Percentiles rank a stretch among this genome's conserved stretches.
phyloP scores from a whole-genome alignment of 2,329 filamentous ascomycete genomes.

The Stylonectria norvegica region DNA sequence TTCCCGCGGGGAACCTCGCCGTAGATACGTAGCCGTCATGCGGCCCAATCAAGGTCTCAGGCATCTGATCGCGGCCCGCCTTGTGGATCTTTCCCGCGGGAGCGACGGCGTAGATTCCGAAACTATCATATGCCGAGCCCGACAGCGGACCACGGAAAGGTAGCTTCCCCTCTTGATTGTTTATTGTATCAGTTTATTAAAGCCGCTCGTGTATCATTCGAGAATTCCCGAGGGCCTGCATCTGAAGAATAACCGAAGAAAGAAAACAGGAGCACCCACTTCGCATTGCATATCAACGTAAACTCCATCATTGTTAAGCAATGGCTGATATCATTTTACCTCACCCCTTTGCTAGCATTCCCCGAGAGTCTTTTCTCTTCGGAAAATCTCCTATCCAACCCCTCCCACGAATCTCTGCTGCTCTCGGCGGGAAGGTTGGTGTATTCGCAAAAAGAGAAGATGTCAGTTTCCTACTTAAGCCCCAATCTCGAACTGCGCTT shows the following conservation, averaged over 20 bases:
- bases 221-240: too few species aligned
- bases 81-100: neutral
- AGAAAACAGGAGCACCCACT: too few species aligned
- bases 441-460: constrained; percentile 72
- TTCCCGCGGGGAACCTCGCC: too few species aligned
- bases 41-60: neutral
- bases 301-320: too few species aligned
- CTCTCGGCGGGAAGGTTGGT: constrained; percentile 56
- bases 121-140: neutral
- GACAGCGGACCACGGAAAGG: neutral
- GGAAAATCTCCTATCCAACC: constrained; percentile 66
- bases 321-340: constrained; percentile 47
- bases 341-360: constrained; percentile 60
- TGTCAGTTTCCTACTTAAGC: too few species aligned
- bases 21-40: too few species aligned
- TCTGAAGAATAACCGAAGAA: too few species aligned
- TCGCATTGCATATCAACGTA: too few species aligned
- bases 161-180: too few species aligned
- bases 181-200: too few species aligned
- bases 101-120: neutral
- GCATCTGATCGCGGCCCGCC: neutral
- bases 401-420: constrained; percentile 61
- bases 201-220: too few species aligned
- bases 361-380: constrained; percentile 59
- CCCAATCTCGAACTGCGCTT: too few species aligned